phyloP scores from a whole-genome alignment of 2,329 filamentous ascomycete species.

The Dactylella cylindrospora region DNA sequence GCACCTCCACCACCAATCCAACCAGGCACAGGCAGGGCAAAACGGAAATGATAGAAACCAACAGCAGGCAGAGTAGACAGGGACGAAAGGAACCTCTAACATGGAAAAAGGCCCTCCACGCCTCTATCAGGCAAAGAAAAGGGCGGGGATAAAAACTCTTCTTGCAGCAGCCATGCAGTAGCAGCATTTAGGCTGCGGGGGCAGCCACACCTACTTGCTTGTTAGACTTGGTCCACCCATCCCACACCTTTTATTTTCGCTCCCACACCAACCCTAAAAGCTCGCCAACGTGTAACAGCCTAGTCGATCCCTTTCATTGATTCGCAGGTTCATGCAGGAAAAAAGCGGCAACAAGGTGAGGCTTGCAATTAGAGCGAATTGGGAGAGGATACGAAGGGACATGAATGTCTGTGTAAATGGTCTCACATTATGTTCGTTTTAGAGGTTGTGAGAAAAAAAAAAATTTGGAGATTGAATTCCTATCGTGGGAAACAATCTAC shows the following conservation, averaged over 20 bases:
- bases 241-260: no score
- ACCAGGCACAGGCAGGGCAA: slow-evolving; percentile 7
- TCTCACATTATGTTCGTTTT: neutral
- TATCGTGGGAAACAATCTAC: no score
- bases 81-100: no score
- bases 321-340: neutral
- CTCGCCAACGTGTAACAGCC: slow-evolving; percentile 38
- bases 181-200: slow-evolving; percentile 22
- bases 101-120: slow-evolving; percentile 11
- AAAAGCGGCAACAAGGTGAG: neutral
- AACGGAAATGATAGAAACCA: no score
- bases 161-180: no score
- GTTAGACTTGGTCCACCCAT: no score
- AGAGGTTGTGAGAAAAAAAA: slow-evolving; percentile 8
- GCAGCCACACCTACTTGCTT: no score
- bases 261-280: slow-evolving; percentile 11
- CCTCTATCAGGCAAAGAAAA: slow-evolving; percentile 7
- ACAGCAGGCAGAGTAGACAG: no score
- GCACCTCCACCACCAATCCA: neutral
- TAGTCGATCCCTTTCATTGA: slow-evolving; percentile 5
- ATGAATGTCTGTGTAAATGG: neutral
- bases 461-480: slow-evolving; percentile 22
- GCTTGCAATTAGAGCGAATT: neutral
- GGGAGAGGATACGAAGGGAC: neutral
- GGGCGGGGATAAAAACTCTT: no score